phyloP scores from a whole-genome alignment of 495 filamentous ascomycete species.

The Lindgomyces ingoldianus region DNA sequence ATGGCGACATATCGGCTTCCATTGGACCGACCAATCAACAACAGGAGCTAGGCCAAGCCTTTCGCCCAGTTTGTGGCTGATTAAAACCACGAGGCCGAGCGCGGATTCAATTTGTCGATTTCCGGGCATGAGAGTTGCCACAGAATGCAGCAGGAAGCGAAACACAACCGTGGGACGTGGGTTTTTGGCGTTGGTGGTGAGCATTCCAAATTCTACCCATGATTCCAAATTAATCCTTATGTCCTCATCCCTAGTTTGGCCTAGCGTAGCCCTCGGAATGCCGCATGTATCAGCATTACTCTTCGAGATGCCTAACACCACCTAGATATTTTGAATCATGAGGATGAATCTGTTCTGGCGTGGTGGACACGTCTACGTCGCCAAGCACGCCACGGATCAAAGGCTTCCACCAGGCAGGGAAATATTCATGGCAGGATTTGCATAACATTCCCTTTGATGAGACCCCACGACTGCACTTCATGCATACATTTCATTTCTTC shows the following conservation, averaged over 20 bases:
- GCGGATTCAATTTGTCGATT: conserved; percentile 5
- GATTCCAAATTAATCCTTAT: no score
- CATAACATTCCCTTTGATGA: not conserved
- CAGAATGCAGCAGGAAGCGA: not conserved
- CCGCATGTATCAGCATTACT: no score
- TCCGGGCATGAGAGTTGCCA: conserved; percentile 8
- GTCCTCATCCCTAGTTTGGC: no score
- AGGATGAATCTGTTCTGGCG: not conserved
- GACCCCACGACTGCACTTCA: not conserved
- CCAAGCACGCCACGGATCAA: not conserved
- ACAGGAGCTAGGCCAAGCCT: not conserved
- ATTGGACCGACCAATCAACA: not conserved
- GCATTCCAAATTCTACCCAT: conserved; percentile 9
- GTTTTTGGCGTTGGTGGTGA: not conserved
- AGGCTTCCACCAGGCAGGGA: not conserved
- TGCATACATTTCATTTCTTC: not conserved
- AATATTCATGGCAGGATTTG: not conserved
- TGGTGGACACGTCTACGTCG: not conserved
- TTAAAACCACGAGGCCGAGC: conserved; percentile 6
- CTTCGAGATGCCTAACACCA: not conserved
- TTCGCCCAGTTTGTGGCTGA: not conserved
- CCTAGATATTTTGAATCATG: not conserved
- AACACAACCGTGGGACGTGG: conserved; percentile 1
- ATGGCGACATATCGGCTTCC: not conserved
- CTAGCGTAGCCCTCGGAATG: not conserved